Evolutionary conservation across 108 stramenopile genomes (phyloP), one percentile per base, ranked within the genome.

Genomic region (Pseudonitzschia multiseries): DNA sequence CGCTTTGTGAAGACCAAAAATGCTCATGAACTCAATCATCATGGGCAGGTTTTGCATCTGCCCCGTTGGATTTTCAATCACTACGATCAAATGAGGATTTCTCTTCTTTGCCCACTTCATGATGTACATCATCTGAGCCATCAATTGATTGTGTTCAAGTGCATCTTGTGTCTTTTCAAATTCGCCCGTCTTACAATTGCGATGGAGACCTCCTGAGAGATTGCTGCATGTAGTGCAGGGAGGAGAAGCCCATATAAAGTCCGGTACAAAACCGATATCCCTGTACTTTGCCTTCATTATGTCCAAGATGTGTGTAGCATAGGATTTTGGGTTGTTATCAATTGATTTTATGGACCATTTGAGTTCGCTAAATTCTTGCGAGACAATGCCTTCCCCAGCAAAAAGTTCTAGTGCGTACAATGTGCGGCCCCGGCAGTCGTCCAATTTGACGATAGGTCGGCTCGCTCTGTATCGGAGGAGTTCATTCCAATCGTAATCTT

Each of bases 241-340:
- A 20, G 83, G 83, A n/a, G 80, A 78, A 28, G 80, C 80, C 65
- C 78, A 78, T 15, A 84, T 66, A 67, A 81, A 86, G 64, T 86
- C 82, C 21, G 77, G 77, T 3, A 78, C 40, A 24, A 66, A 57
- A 9, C 70, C 70, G 52, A 78, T 43, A 40, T 66, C 52, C n/a
- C 24, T 20, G 50, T 42, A 53, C n/a, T 53, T 44, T 28, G 54
- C 27, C 13, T 65, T 18, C 52, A 54, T 60, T 15, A 74, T 53
- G 33, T 74, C 73, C 18, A 65, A 18, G 28, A 26, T 52, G 24
- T 65, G 10, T 9, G 65, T 66, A 12, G 73, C 51, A 31, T 74
- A 52, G 6, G 76, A 77, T 8, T 52, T 24, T 4, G 69, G 61
- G 41, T 6, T 8, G 29, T 51, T 77, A 42, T 77, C 76, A 0